phyloP scores from a whole-genome alignment of 2,329 filamentous ascomycete species.

The Xylariomycetidae sp. region DNA sequence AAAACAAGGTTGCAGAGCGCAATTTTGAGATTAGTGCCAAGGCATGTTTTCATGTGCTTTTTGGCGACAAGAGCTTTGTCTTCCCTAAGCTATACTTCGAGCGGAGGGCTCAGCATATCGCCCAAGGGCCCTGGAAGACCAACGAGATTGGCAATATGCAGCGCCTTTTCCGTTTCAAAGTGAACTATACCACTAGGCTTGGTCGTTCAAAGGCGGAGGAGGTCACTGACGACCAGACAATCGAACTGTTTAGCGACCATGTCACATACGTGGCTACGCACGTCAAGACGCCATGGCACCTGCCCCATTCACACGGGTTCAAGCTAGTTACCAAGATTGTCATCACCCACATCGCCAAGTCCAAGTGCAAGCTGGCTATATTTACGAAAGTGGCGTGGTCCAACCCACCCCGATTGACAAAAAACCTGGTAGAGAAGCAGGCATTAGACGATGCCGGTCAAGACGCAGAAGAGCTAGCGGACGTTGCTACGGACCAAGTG shows the following conservation, averaged over 20 bases:
- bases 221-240: slow-evolving; percentile 77
- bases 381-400: slow-evolving; percentile 88
- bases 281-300: slow-evolving; percentile 69
- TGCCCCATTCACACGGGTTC: slow-evolving; percentile 76
- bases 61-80: slow-evolving; percentile 91
- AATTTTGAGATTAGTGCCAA: slow-evolving; percentile 91
- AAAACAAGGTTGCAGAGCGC: slow-evolving; percentile 68
- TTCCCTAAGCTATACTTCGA: slow-evolving; percentile 90
- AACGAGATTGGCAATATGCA: slow-evolving; percentile 66
- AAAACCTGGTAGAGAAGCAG: slow-evolving; percentile 59
- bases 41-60: slow-evolving; percentile 90
- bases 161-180: slow-evolving; percentile 77
- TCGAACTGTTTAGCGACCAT: slow-evolving; percentile 78
- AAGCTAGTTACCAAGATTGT: slow-evolving; percentile 84
- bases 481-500: slow-evolving; percentile 73
- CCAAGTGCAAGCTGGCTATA: slow-evolving; percentile 84
- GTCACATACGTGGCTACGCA: slow-evolving; percentile 62
- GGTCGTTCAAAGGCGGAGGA: slow-evolving; percentile 56
- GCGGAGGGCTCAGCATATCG: slow-evolving; percentile 70
- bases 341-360: slow-evolving; percentile 89
- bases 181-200: slow-evolving; percentile 62
- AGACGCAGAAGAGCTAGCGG: slow-evolving; percentile 69
- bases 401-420: slow-evolving; percentile 57
- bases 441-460: slow-evolving; percentile 71
- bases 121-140: slow-evolving; percentile 79